phyloP scores from a whole-genome alignment of 2,329 filamentous ascomycete species.

The Mariannaea sp. region DNA sequence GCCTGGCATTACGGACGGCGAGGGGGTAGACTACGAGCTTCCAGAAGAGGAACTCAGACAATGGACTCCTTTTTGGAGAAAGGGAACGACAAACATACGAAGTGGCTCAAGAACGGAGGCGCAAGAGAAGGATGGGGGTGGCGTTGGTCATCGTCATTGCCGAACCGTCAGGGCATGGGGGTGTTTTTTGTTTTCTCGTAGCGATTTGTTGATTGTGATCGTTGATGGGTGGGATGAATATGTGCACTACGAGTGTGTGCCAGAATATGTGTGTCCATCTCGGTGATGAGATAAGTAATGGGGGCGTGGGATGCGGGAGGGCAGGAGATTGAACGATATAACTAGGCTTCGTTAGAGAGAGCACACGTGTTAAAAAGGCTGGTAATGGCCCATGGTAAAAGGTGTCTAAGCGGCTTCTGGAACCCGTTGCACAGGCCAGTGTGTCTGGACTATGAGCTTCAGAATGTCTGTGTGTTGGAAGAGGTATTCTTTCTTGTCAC shows the following conservation, averaged over 20 bases:
- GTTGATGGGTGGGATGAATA: too few relatives aligned
- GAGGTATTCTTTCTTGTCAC: slow-evolving; percentile 3
- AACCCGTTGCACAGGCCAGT: slow-evolving; percentile 4
- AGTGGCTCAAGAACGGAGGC: not conserved
- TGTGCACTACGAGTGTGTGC: too few relatives aligned
- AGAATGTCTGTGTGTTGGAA: not conserved
- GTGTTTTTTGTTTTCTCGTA: not conserved
- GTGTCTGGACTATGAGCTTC: slow-evolving; percentile 8
- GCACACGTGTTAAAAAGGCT: not conserved
- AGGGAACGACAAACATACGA: too few relatives aligned
- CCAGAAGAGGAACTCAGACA: slow-evolving; percentile 11
- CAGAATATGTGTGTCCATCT: too few relatives aligned
- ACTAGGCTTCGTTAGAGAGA: too few relatives aligned
- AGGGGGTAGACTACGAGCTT: too few relatives aligned
- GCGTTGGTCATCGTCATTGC: slow-evolving; percentile 1
- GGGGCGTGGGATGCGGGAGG: slow-evolving; percentile 23
- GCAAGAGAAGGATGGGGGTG: not conserved
- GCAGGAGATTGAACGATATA: slow-evolving; percentile 11
- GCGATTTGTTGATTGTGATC: too few relatives aligned
- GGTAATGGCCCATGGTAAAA: slow-evolving; percentile 2
- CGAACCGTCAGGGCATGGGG: slow-evolving; percentile 1
- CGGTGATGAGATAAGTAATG: slow-evolving; percentile 18
- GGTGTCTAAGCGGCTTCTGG: slow-evolving; percentile 1
- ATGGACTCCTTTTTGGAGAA: not conserved
- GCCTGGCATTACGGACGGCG: too few relatives aligned